Evolutionary conservation across 192 early-diverging fungal species (phyloP).

Genomic region (Rhizoclosmatium globosum): DNA sequence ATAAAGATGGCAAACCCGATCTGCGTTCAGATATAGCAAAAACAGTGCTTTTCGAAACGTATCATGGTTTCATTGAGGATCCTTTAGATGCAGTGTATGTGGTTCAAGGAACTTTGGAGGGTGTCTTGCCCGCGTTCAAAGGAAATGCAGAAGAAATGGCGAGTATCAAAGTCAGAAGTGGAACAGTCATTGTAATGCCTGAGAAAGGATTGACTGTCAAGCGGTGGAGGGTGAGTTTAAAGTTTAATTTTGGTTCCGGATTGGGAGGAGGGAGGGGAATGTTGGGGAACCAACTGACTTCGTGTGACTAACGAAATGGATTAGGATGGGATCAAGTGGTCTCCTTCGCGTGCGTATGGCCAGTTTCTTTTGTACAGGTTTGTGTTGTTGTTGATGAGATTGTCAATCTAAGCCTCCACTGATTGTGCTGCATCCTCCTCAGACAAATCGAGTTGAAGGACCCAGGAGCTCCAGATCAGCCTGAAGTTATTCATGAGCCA

Average conservation of each 20-base stretch:
- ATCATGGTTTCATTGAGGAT: slow-evolving; percentile 1
- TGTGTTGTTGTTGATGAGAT: background rate
- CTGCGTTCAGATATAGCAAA: no score
- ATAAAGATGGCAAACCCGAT: no score
- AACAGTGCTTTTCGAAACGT: background rate
- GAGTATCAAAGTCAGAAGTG: background rate
- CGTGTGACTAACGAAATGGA: background rate
- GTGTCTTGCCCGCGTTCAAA: background rate
- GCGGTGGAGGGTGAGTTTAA: slow-evolving; percentile 8
- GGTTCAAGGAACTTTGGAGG: background rate
- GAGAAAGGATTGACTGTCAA: background rate
- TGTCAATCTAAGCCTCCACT: no score
- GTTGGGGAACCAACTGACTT: background rate
- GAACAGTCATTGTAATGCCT: slow-evolving; percentile 5
- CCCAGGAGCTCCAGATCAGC: no score
- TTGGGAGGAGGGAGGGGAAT: no score
- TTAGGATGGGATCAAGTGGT: slow-evolving; percentile 13
- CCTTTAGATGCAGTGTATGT: background rate
- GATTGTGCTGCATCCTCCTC: no score
- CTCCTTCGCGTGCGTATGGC: slow-evolving; percentile 4
- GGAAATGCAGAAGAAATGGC: background rate
- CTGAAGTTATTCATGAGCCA: no score
- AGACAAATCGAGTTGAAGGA: no score
- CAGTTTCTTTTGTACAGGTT: slow-evolving; percentile 3
- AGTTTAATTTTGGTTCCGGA: no score